Base-by-base conservation (phyloP, 129 eudicot genomes). In the Erigeron canadensis region DNA sequence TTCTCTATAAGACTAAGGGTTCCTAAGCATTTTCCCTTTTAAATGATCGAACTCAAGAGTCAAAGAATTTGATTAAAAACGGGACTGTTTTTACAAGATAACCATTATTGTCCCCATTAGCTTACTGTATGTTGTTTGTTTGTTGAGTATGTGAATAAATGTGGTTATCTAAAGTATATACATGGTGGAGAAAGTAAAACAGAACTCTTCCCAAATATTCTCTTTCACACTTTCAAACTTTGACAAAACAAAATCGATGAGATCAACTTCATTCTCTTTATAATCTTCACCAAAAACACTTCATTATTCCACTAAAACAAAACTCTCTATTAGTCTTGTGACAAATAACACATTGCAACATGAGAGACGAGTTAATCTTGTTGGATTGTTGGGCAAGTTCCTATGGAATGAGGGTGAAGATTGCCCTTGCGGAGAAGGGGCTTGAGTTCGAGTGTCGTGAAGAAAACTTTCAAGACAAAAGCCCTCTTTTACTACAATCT, bases 361-460 rank as follows among this genome's bases (percentile, higher is more conserved):
- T 78, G 82, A 61, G 55, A 45, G 73, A 72, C 16, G 55, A 71
- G 21, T 59, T 78, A 53, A 63, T 64, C 23, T 34, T 78, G 59
- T 16, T 78, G 72, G 77, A 78, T 64, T 63, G 62, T 53, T 78
- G 72, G 82, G 67, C 82, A 54, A 78, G 82, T 21, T 64, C 77
- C 0, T 78, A 62, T 64, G 82, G 82, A 51, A 71, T 78, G 82
- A 64, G 82, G 62, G 77, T 78, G 17, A 78, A 74, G 70, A 71
- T 78, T 8, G 77, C 82, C 6, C 75, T 78, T 6, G 82, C 77
- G 6, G 68, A 70, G 22, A 78, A 78, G 56, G 82, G 82, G 10
- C 44, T 78, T 15, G 63, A 63, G 4, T 78, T 63, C 18, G 82
- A 78, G 23, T 55, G 62, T 22, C 70, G 70, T 16, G 82, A 78